These are phyloP conservation scores for Paxillus rubicundulus DNA, from an alignment of 768 basidiomycete genomes.

Conservation along the genomic window DNA sequence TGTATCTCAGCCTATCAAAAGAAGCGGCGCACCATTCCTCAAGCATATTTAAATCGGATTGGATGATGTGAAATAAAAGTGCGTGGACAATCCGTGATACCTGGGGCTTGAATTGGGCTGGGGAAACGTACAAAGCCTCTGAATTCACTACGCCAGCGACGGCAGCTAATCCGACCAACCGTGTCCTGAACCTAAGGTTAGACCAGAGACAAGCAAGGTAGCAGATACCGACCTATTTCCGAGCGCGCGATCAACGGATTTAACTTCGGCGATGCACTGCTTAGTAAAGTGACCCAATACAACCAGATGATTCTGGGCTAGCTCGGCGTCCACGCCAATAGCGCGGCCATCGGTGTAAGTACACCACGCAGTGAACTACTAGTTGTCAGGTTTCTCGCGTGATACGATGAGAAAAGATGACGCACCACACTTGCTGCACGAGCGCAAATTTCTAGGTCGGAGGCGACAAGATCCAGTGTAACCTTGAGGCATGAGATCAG, in stretches of 20 bases:
- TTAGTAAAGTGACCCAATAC: constrained; percentile 63
- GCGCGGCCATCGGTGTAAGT: constrained; percentile 87
- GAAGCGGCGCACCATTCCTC: constrained; percentile 58
- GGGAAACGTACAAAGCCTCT: constrained; percentile 75
- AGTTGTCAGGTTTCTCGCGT: not conserved
- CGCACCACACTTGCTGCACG: constrained; percentile 79
- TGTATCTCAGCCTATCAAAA: not conserved
- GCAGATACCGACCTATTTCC: constrained; percentile 60
- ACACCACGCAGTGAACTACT: constrained; percentile 85
- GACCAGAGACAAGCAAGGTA: not conserved
- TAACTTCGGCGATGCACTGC: constrained; percentile 50
- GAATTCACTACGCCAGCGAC: constrained; percentile 79
- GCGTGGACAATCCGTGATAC: constrained; percentile 68
- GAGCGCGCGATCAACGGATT: constrained; percentile 61
- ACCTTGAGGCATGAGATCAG: constrained; percentile 64
- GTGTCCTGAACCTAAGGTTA: constrained; percentile 49
- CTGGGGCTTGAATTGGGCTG: constrained; percentile 70
- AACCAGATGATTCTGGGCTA: constrained; percentile 70
- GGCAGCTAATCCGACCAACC: constrained; percentile 83
- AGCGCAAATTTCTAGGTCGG: constrained; percentile 73
- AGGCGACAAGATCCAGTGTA: constrained; percentile 50
- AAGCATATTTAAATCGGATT: constrained; percentile 56
- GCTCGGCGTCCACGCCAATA: constrained; percentile 69
- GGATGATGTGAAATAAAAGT: constrained; percentile 63
- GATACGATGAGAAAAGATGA: constrained; percentile 9